phyloP scores from a whole-genome alignment of 805 yeast species.

The Ogataea philodendri region DNA sequence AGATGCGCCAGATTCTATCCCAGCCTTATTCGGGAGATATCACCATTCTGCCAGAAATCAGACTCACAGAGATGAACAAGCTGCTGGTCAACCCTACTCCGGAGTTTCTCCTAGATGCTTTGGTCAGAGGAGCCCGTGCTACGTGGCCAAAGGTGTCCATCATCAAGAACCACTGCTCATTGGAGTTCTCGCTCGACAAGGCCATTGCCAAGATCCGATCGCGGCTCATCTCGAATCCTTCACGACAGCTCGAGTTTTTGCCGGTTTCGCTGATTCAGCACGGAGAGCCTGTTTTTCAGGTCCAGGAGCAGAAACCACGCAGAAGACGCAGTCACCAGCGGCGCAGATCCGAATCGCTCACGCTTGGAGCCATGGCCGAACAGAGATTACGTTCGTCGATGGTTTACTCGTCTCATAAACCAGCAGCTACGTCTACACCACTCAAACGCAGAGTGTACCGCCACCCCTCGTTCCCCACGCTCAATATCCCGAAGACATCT shows the following conservation, averaged over 20 bases:
- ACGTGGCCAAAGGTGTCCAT: slow-evolving; percentile 91
- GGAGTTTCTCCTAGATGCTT: slow-evolving; percentile 65
- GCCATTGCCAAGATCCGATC: slow-evolving; percentile 70
- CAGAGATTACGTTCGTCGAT: slow-evolving; percentile 9
- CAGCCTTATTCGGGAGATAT: slow-evolving; percentile 93
- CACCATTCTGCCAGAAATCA: slow-evolving; percentile 81
- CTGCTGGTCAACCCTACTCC: slow-evolving; percentile 80
- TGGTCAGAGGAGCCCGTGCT: slow-evolving; percentile 82
- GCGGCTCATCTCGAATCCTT: slow-evolving; percentile 44
- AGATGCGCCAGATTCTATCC: slow-evolving; percentile 69
- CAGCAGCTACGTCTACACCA: slow-evolving; percentile 9
- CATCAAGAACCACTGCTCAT: slow-evolving; percentile 83
- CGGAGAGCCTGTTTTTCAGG: not conserved
- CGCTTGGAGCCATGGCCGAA: slow-evolving; percentile 10
- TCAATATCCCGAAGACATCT: slow-evolving; percentile 7
- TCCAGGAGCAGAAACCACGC: slow-evolving; percentile 2
- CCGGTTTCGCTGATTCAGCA: slow-evolving; percentile 19
- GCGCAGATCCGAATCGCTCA: slow-evolving; percentile 20
- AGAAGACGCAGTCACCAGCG: slow-evolving; percentile 16
- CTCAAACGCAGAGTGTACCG: slow-evolving; percentile 6
- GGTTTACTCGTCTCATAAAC: slow-evolving; percentile 9
- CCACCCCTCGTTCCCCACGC: slow-evolving; percentile 11
- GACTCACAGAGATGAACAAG: slow-evolving; percentile 54
- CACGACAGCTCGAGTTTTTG: slow-evolving; percentile 13
- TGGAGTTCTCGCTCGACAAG: slow-evolving; percentile 82